phyloP scores from a whole-genome alignment of 2,329 filamentous ascomycete species.

The Coniochaeta hoffmannii region DNA sequence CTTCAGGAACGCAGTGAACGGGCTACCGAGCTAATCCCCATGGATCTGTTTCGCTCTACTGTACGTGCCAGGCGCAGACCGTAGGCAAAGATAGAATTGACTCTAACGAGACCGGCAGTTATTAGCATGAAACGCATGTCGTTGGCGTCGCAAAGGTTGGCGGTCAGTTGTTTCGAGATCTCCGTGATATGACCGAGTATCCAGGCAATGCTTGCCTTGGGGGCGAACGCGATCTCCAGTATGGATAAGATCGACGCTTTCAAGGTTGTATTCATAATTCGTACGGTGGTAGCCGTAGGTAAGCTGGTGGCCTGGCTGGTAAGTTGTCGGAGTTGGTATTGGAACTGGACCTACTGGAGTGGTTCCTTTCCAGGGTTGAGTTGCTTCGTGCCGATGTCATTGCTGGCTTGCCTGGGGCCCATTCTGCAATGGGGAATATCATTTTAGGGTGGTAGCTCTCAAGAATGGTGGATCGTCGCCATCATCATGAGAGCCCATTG shows the following conservation, averaged over 20 bases:
- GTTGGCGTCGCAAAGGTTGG: background rate
- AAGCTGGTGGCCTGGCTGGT: too few relatives aligned
- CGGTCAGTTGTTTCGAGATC: background rate
- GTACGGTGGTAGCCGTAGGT: too few relatives aligned
- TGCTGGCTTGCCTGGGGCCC: background rate
- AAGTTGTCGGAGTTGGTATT: too few relatives aligned
- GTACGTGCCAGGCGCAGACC: too few relatives aligned
- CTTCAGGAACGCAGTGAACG: background rate
- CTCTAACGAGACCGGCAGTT: too few relatives aligned
- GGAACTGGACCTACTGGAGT: too few relatives aligned
- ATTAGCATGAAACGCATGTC: too few relatives aligned
- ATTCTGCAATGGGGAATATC: background rate
- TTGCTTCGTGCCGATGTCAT: background rate
- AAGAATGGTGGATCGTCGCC: background rate
- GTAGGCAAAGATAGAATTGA: too few relatives aligned
- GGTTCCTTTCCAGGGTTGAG: too few relatives aligned
- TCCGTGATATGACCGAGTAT: background rate
- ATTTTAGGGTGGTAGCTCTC: background rate
- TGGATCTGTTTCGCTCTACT: too few relatives aligned
- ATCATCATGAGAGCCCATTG: background rate
- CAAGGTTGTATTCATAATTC: too few relatives aligned
- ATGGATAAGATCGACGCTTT: background rate
- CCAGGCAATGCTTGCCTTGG: background rate
- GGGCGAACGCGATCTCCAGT: background rate
- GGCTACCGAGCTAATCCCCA: too few relatives aligned